A percentile compares a stretch with the other conserved stretches of the same genome.
phyloP scores from a whole-genome alignment of 495 filamentous ascomycete genomes.

The Trichoderma erinaceum region DNA sequence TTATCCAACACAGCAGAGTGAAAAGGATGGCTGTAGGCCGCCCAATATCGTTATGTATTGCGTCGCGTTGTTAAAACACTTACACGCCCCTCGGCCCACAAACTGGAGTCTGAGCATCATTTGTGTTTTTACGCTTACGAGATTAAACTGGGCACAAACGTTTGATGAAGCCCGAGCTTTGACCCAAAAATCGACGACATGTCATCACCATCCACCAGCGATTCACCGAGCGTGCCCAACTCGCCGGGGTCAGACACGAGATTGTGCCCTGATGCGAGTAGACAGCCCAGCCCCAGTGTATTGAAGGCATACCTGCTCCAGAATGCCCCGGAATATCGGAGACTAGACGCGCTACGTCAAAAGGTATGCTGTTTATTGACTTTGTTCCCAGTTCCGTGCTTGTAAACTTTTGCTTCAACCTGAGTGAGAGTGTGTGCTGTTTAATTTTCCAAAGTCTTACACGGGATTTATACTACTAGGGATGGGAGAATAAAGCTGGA shows the following conservation, averaged over 20 bases:
- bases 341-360: not conserved
- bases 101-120: not conserved
- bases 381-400: no score
- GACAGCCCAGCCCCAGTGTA: not conserved
- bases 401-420: no score
- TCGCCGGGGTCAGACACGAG: not conserved
- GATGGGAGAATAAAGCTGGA: conserved; percentile 12
- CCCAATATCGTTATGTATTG: not conserved
- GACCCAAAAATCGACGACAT: not conserved
- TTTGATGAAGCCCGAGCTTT: not conserved
- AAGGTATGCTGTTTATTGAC: not conserved
- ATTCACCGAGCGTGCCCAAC: not conserved
- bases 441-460: no score
- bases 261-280: not conserved
- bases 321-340: not conserved
- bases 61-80: not conserved
- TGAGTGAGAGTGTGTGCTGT: no score
- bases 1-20: not conserved
- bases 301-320: conserved; percentile 4
- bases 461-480: not conserved
- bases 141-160: not conserved
- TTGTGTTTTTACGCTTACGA: not conserved
- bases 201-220: not conserved
- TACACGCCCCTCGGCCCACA: not conserved
- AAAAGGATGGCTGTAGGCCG: not conserved